A percentile compares a stretch with the other conserved stretches of the same genome.
These are phyloP conservation scores for Parascedosporium putredinis DNA, from an alignment of 2,329 filamentous ascomycete genomes.

Conservation along the genomic window DNA sequence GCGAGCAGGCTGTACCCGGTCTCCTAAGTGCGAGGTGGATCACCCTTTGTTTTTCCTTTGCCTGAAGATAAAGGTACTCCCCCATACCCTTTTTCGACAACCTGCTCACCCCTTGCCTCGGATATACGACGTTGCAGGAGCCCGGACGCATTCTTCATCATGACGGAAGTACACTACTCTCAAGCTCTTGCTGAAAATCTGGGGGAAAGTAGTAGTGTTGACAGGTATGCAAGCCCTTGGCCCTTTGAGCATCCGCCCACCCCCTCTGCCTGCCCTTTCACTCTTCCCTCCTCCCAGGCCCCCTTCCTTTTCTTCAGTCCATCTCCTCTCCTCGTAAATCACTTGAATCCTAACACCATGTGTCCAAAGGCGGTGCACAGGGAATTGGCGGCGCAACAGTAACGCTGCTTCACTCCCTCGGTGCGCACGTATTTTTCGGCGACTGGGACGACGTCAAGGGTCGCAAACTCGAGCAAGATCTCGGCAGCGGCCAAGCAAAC, in stretches of 20 bases:
- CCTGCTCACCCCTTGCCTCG: too few relatives aligned
- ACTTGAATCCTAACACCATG: background rate
- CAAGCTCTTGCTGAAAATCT: background rate
- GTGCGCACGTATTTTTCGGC: constrained; percentile 8
- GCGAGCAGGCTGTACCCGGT: too few relatives aligned
- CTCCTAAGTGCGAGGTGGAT: too few relatives aligned
- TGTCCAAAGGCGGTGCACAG: constrained; percentile 3
- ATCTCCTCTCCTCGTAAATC: background rate
- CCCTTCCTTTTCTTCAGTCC: too few relatives aligned
- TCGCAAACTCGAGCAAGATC: background rate
- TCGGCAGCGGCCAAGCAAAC: background rate
- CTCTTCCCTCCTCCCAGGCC: too few relatives aligned
- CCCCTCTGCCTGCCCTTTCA: too few relatives aligned
- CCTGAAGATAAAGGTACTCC: background rate
- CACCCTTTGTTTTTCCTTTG: too few relatives aligned
- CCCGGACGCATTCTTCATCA: background rate
- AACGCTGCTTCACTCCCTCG: background rate
- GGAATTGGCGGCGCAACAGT: constrained; percentile 8
- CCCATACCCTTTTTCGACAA: background rate
- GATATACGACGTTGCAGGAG: background rate
- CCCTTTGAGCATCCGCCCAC: too few relatives aligned
- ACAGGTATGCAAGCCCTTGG: too few relatives aligned
- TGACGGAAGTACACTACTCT: constrained; percentile 7
- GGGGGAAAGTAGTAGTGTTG: constrained; percentile 4
- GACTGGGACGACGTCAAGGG: constrained; percentile 7